A percentile compares a stretch with the other conserved stretches of the same genome.
Evolutionary conservation across 306 rosid genomes (phyloP).

Genomic region (Parietaria judaica): DNA sequence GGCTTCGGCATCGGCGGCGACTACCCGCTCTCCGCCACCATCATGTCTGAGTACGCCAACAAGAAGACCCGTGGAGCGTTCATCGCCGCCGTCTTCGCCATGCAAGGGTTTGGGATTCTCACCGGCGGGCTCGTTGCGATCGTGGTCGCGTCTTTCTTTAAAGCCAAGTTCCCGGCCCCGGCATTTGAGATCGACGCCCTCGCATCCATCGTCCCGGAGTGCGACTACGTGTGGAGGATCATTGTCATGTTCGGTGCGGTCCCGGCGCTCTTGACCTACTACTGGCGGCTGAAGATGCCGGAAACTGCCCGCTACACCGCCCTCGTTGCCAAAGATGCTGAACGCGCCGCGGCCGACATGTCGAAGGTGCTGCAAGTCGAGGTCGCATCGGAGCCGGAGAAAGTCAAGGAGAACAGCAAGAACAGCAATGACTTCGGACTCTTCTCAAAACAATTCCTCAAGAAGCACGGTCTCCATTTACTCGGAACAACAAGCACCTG

Average conservation of each 20-base stretch:
- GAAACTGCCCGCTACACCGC: conserved; percentile 94
- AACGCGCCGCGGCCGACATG: conserved; percentile 77
- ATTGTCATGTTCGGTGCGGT: conserved; percentile 73
- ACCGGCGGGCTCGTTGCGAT: conserved; percentile 76
- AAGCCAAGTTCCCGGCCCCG: conserved; percentile 36
- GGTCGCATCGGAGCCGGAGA: conserved; percentile 32
- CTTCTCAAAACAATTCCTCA: conserved; percentile 42
- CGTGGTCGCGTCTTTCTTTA: conserved; percentile 45
- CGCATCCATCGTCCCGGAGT: conserved; percentile 51
- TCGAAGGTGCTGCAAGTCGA: conserved; percentile 64
- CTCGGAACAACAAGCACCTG: conserved; percentile 69
- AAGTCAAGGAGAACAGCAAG: conserved; percentile 9
- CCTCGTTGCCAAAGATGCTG: conserved; percentile 66
- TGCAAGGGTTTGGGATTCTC: conserved; percentile 89
- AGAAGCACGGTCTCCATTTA: conserved; percentile 68
- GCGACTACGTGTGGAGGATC: conserved; percentile 81
- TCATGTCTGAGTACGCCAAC: conserved; percentile 90
- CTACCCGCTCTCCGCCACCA: conserved; percentile 92
- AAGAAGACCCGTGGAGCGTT: conserved; percentile 78
- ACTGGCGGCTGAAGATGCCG: conserved; percentile 85
- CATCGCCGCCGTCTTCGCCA: conserved; percentile 90
- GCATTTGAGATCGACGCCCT: conserved; percentile 31
- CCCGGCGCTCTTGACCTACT: conserved; percentile 70
- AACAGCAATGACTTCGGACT: conserved; percentile 50
- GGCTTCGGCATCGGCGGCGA: conserved; percentile 93